Evolutionary conservation across 2,329 filamentous ascomycete genomes (phyloP), one percentile per base, ranked within the genome.

Genomic region (Paecilomyces variotii): DNA sequence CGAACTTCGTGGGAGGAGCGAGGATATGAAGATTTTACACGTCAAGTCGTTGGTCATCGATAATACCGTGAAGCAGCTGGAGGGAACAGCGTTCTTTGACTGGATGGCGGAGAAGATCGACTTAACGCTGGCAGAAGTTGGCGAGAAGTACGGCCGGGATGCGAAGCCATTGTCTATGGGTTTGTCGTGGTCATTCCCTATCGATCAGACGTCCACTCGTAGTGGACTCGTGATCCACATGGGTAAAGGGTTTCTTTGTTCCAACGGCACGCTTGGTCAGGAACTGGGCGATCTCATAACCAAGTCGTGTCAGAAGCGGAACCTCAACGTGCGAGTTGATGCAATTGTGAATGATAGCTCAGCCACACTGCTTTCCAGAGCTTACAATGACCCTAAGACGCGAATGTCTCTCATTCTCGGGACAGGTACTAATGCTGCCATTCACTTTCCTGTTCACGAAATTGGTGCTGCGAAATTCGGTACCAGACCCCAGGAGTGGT

Each of bases 281-380:
- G 84, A 87, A 67, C 72, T 87, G 35, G 81, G 81, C 55, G 78
- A 81, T 55, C 70, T 87, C 58, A 82, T 87, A 63, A 83, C 83
- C 73, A 71, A 76, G 32, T 82, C 84, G 14, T 87, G 84, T 69
- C 76, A 73, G 53, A 78, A 78, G 61, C 76, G 76, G 61, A 75
- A 77, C 30, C 72, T 87, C 54, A 82, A 84, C 58, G 82, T 87
- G 14, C 76, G 79, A 55, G 78, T 87, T 66, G 80, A 83, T 53
- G 84, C 84, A 1, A 85, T 87, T 62, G 78, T 87, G 61, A 87
- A 87, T 68, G 85, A 87, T 65, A 81, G 82, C 54, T 82, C 83
- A 4, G 84, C 84, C 9, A 82, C 84, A 2, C 72, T 87, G 25
- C 76, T 87, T 25, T 84, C 83, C 56, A 81, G 83, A 65, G 84